Percentiles rank a stretch among this genome's conserved stretches.
These are phyloP conservation scores for Onygenales sp. DNA, from an alignment of 2,329 filamentous ascomycete species.

Conservation along the genomic window DNA sequence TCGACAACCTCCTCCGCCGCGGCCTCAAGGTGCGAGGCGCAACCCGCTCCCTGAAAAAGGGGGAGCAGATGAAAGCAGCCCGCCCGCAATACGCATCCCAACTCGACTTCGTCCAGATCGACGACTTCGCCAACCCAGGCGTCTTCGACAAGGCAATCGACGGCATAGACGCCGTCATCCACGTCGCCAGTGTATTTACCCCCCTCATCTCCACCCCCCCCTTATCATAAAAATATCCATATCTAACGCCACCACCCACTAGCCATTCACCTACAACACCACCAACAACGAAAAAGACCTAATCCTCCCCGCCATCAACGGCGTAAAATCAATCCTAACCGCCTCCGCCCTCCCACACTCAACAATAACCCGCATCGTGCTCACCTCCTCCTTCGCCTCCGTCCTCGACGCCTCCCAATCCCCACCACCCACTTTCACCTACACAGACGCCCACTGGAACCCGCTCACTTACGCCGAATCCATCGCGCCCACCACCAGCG, in stretches of 20 bases:
- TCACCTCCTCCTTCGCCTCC: slow-evolving; percentile 24
- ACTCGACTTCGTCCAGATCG: slow-evolving; percentile 35
- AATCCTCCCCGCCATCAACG: slow-evolving; percentile 38
- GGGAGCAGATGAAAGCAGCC: slow-evolving; percentile 27
- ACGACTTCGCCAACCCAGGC: slow-evolving; percentile 32
- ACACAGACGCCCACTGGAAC: slow-evolving; percentile 22
- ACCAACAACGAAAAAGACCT: slow-evolving; percentile 38
- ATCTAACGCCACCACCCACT: neutral
- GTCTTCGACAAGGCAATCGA: slow-evolving; percentile 31
- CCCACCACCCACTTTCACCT: slow-evolving; percentile 12
- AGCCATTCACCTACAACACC: slow-evolving; percentile 38
- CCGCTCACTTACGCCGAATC: slow-evolving; percentile 22
- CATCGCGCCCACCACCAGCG: slow-evolving; percentile 8
- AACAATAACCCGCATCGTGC: slow-evolving; percentile 16
- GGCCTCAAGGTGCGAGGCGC: slow-evolving; percentile 10
- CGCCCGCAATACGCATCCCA: slow-evolving; percentile 25
- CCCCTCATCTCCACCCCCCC: neutral
- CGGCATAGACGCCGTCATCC: slow-evolving; percentile 36
- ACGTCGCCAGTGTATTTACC: slow-evolving; percentile 35
- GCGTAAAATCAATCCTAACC: slow-evolving; percentile 34
- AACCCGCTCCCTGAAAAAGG: slow-evolving; percentile 8
- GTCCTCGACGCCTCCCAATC: slow-evolving; percentile 13
- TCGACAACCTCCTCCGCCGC: slow-evolving; percentile 10
- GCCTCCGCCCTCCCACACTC: slow-evolving; percentile 16
- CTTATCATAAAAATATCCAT: neutral